Evolutionary conservation across 148 eudicot genomes (phyloP).

Genomic region (Amaranthus palmeri): DNA sequence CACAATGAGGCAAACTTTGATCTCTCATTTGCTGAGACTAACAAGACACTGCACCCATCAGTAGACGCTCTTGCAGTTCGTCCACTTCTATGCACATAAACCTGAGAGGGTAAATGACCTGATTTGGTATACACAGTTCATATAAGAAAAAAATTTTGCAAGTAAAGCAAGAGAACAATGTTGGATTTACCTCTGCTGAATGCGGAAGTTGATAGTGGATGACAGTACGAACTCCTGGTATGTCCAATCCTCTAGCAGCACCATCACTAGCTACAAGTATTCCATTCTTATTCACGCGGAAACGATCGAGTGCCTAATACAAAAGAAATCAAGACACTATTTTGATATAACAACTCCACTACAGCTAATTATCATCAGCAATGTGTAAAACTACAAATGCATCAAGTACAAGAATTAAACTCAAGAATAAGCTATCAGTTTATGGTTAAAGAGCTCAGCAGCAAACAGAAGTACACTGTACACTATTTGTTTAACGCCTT

Average conservation of each 20-base stretch:
- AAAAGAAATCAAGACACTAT: not conserved
- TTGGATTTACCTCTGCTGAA: constrained; percentile 68
- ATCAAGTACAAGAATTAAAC: too few relatives aligned
- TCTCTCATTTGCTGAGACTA: constrained; percentile 77
- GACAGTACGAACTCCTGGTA: constrained; percentile 86
- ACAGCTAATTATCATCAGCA: not conserved
- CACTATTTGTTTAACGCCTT: too few relatives aligned
- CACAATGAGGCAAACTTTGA: constrained; percentile 77
- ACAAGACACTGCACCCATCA: constrained; percentile 89
- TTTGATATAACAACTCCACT: not conserved
- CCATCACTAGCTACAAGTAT: constrained; percentile 89
- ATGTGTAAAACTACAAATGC: not conserved
- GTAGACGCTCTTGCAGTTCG: constrained; percentile 86
- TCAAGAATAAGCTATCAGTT: too few relatives aligned
- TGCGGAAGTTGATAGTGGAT: constrained; percentile 97
- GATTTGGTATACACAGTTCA: not conserved
- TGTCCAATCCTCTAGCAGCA: constrained; percentile 94
- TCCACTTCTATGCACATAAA: constrained; percentile 96
- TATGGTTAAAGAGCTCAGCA: too few relatives aligned
- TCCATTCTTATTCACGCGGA: constrained; percentile 71
- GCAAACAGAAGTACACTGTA: too few relatives aligned
- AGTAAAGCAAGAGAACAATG: not conserved
- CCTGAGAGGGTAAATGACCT: constrained; percentile 36
- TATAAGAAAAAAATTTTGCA: not conserved
- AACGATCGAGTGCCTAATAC: constrained; percentile 77